Evolutionary conservation across 495 filamentous ascomycete species (phyloP).

Genomic region (Xylaria bambusicola): DNA sequence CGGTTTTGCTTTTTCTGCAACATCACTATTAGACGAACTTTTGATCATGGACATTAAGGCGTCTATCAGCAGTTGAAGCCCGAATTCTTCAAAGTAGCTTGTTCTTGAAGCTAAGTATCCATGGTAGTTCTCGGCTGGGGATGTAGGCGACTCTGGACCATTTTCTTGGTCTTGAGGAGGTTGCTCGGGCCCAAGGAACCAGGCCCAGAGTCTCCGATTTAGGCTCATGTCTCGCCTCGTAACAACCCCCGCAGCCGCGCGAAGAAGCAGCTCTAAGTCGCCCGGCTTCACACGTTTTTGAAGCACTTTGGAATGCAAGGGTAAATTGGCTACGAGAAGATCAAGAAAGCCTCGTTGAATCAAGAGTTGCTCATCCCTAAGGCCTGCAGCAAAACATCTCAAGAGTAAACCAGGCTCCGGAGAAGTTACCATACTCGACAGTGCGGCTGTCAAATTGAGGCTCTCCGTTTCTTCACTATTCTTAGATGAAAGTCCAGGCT

Average conservation of each 20-base stretch:
- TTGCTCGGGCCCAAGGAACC: slow-evolving; percentile 86
- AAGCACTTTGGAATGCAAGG: slow-evolving; percentile 81
- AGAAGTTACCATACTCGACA: slow-evolving; percentile 75
- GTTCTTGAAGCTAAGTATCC: slow-evolving; percentile 49
- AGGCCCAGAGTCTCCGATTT: slow-evolving; percentile 93
- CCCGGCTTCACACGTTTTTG: slow-evolving; percentile 67
- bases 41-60: slow-evolving; percentile 79
- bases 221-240: slow-evolving; percentile 91
- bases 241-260: slow-evolving; percentile 82
- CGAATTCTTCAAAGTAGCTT: slow-evolving; percentile 80
- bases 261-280: slow-evolving; percentile 79
- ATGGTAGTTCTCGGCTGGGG: slow-evolving; percentile 47
- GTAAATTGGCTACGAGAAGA: slow-evolving; percentile 85
- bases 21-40: slow-evolving; percentile 46
- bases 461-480: slow-evolving; percentile 23
- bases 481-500: slow-evolving; percentile 21
- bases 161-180: slow-evolving; percentile 48
- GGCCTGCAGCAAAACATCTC: slow-evolving; percentile 84
- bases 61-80: slow-evolving; percentile 68
- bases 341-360: slow-evolving; percentile 94
- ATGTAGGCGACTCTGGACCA: slow-evolving; percentile 50
- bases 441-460: slow-evolving; percentile 37
- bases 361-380: slow-evolving; percentile 86
- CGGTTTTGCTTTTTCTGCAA: slow-evolving; percentile 77
- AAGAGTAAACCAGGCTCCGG: slow-evolving; percentile 91